Evolutionary conservation across 345 rosid species (phyloP).

Genomic region (Eucalyptus curtisii): DNA sequence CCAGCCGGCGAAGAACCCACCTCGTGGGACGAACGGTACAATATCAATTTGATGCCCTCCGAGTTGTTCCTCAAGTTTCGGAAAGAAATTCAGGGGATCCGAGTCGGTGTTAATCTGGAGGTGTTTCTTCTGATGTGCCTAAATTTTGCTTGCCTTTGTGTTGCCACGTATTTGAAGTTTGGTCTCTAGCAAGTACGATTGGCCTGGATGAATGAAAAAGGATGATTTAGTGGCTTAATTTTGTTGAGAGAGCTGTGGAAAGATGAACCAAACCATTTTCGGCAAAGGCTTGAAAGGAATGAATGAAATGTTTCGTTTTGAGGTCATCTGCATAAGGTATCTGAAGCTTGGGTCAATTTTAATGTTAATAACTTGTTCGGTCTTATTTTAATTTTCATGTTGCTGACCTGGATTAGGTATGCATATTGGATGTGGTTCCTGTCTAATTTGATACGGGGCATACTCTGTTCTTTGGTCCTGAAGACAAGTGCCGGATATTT

Average conservation of each 20-base stretch:
- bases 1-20: conserved; percentile 43
- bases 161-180: neutral
- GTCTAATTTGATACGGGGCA: neutral
- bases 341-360: neutral
- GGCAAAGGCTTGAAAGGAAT: neutral
- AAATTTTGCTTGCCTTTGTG: neutral
- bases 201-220: neutral
- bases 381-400: neutral
- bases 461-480: neutral
- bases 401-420: neutral
- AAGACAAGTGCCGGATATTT: neutral
- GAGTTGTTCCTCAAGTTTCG: conserved; percentile 82
- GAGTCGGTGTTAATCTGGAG: conserved; percentile 89
- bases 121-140: conserved; percentile 4
- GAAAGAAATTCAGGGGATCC: conserved; percentile 72
- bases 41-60: conserved; percentile 59
- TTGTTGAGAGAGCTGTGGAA: neutral
- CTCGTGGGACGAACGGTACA: conserved; percentile 89
- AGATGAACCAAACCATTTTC: neutral
- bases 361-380: neutral
- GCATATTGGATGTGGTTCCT: neutral
- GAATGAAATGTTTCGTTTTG: neutral
- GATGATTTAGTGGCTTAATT: neutral
- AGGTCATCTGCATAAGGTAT: neutral
- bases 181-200: neutral